These are phyloP conservation scores for Ilex aquifolium DNA, from an alignment of 257 asterid genomes.

Conservation along the genomic window DNA sequence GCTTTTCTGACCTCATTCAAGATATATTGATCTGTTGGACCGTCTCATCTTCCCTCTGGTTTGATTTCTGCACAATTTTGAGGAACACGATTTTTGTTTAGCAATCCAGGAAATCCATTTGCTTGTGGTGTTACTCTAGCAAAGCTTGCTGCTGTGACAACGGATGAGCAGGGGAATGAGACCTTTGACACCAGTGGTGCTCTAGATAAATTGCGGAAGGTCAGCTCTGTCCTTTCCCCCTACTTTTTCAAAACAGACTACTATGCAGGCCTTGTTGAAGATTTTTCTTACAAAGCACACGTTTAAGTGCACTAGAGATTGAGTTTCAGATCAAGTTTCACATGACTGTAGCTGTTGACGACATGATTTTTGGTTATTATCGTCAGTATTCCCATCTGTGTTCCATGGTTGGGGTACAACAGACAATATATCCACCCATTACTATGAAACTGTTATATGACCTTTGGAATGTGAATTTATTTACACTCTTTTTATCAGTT, in stretches of 20 bases:
- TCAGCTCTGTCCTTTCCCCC: slow-evolving; percentile 24
- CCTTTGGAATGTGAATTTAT: not conserved
- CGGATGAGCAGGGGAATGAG: slow-evolving; percentile 98
- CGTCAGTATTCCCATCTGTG: no score
- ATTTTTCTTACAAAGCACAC: no score
- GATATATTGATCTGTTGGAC: not conserved
- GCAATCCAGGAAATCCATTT: slow-evolving; percentile 95
- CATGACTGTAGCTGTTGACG: no score
- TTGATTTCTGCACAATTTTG: slow-evolving; percentile 6
- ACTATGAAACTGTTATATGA: not conserved
- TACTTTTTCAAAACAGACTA: not conserved
- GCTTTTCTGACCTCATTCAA: slow-evolving; percentile 1
- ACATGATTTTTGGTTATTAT: no score
- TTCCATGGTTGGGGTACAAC: no score
- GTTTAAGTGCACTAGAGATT: no score
- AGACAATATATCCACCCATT: not conserved
- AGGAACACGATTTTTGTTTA: slow-evolving; percentile 16
- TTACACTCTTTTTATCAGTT: not conserved
- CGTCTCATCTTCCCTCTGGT: slow-evolving; percentile 3
- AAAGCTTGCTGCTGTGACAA: slow-evolving; percentile 97
- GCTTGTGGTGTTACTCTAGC: slow-evolving; percentile 93
- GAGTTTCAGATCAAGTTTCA: no score
- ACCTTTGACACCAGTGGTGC: slow-evolving; percentile 99
- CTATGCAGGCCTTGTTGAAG: no score
- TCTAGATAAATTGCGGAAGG: slow-evolving; percentile 96